Conservation (phyloP, 176 grass and related monocot species). For the Aegilops tauschii region DNA sequence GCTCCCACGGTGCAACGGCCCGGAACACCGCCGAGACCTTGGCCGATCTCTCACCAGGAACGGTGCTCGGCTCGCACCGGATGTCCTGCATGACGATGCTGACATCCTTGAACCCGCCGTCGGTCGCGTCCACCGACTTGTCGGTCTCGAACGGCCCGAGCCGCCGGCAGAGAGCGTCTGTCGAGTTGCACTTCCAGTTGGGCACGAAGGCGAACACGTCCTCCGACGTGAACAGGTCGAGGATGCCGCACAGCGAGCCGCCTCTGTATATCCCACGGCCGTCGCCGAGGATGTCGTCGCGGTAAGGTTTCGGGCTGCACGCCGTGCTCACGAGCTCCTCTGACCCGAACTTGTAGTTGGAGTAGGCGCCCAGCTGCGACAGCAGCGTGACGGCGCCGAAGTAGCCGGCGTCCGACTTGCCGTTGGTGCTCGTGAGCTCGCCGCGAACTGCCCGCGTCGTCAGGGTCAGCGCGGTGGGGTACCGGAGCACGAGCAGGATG, state of each 20-base stretch:
- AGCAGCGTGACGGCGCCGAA: constrained; percentile 55
- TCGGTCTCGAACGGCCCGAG: constrained; percentile 62
- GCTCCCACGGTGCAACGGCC: constrained; percentile 50
- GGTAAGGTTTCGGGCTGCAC: constrained; percentile 51
- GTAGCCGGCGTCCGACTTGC: constrained; percentile 36
- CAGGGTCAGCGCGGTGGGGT: constrained; percentile 56
- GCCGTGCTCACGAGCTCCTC: constrained; percentile 53
- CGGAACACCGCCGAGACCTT: constrained; percentile 78
- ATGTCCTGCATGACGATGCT: constrained; percentile 75
- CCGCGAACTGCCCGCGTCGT: constrained; percentile 59
- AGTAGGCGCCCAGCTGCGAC: constrained; percentile 77
- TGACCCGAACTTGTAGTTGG: constrained; percentile 73
- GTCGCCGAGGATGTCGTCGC: constrained; percentile 45
- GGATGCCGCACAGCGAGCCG: constrained; percentile 68
- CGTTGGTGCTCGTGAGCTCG: constrained; percentile 61
- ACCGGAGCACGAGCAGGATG: constrained; percentile 54
- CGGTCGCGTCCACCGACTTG: constrained; percentile 26
- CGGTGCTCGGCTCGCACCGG: constrained; percentile 49
- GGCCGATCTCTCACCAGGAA: constrained; percentile 15
- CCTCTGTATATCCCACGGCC: constrained; percentile 54
- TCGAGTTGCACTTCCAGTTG: constrained; percentile 68
- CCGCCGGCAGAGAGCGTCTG: constrained; percentile 47
- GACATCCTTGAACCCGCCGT: constrained; percentile 51
- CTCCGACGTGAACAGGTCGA: constrained; percentile 58
- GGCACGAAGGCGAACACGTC: constrained; percentile 57